A percentile compares a stretch with the other conserved stretches of the same genome.
Evolutionary conservation across 78 protist genomes (phyloP).

Genomic region (Dictyostelium purpureum): DNA sequence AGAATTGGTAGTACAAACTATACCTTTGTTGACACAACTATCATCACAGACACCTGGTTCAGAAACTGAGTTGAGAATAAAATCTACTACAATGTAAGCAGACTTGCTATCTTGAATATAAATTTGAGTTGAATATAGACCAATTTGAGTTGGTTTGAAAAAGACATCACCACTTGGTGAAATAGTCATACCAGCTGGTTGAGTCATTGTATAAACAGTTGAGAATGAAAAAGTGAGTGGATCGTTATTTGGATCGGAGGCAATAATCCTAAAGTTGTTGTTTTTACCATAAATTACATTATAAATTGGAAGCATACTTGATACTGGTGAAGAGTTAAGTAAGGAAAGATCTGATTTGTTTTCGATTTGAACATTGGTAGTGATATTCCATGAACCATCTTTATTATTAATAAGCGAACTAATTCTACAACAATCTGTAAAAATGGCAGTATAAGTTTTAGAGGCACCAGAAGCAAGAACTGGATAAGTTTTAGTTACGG

Average conservation of each 20-base stretch:
- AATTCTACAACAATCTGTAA: constrained; percentile 29
- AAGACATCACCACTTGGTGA: neutral
- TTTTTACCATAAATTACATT: neutral
- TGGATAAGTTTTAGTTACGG: neutral
- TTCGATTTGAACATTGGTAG: neutral
- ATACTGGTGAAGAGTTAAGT: neutral
- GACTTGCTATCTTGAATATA: neutral
- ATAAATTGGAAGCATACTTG: neutral
- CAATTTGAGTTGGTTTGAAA: neutral
- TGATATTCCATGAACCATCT: constrained; percentile 15
- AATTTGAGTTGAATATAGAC: constrained; percentile 2
- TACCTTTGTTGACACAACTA: neutral
- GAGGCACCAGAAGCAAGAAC: neutral
- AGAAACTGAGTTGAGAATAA: neutral
- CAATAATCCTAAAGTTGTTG: neutral
- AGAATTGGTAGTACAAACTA: neutral
- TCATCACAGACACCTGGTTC: neutral
- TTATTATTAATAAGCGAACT: constrained; percentile 8
- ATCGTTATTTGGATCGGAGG: neutral
- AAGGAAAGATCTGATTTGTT: neutral
- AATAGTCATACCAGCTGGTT: constrained; percentile 2
- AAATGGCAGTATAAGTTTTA: neutral
- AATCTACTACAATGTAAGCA: constrained; percentile 3
- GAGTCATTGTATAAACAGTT: neutral
- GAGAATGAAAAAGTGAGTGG: neutral